phyloP scores from a whole-genome alignment of 2,329 filamentous ascomycete species.

The Ceratocystis huliohia region DNA sequence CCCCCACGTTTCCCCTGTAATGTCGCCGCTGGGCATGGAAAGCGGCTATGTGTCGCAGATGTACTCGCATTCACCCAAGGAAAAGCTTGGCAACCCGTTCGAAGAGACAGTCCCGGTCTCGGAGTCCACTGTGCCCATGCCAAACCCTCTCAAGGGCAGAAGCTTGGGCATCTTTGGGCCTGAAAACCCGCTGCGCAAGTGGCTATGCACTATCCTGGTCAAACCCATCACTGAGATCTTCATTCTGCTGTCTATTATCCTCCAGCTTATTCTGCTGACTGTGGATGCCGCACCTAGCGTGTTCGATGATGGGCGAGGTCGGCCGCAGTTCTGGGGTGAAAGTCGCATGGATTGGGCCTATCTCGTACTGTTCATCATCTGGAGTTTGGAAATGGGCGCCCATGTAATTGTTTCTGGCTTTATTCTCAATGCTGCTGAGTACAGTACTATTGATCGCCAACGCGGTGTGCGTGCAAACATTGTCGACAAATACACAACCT shows the following conservation, averaged over 20 bases:
- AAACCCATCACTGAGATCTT: constrained; percentile 77
- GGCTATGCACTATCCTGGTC: constrained; percentile 71
- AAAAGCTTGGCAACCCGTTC: constrained; percentile 19
- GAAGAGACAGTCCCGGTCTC: constrained; percentile 23
- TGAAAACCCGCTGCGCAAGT: constrained; percentile 58
- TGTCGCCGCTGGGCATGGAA: constrained; percentile 30
- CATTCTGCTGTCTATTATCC: constrained; percentile 73
- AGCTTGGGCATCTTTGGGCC: constrained; percentile 75
- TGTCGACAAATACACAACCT: constrained; percentile 58
- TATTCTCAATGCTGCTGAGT: constrained; percentile 77
- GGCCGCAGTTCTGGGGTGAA: constrained; percentile 53
- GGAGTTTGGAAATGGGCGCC: constrained; percentile 71
- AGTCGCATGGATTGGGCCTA: constrained; percentile 66
- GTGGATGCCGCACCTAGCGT: constrained; percentile 68
- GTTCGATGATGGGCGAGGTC: constrained; percentile 46
- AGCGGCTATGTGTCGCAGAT: constrained; percentile 41
- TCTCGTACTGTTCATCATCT: constrained; percentile 72
- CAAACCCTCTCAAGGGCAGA: constrained; percentile 74
- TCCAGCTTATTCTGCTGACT: constrained; percentile 78
- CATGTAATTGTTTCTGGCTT: constrained; percentile 89
- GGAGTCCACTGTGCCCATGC: constrained; percentile 16
- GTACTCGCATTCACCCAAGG: constrained; percentile 16
- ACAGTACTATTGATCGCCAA: constrained; percentile 76
- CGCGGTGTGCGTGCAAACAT: constrained; percentile 62
- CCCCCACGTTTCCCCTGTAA: constrained; percentile 23